A percentile compares a stretch with the other conserved stretches of the same genome.
phyloP scores from a whole-genome alignment of 257 asterid species.

The Jacaranda copaia region DNA sequence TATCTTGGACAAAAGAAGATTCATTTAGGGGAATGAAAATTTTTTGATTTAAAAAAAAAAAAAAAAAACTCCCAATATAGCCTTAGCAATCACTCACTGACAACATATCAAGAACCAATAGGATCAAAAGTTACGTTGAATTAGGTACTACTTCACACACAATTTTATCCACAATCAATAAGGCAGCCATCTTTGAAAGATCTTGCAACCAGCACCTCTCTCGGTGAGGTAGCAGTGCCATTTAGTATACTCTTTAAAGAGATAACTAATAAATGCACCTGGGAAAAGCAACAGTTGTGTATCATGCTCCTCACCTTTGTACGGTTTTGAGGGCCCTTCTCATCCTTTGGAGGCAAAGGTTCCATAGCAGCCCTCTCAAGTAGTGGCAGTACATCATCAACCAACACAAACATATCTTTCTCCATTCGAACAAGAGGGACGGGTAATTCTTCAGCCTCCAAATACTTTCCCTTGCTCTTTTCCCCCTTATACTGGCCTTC shows the following conservation, averaged over 20 bases:
- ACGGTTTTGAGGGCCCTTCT: conserved; percentile 96
- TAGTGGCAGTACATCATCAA: conserved; percentile 81
- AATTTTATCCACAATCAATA: background rate
- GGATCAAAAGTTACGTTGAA: background rate
- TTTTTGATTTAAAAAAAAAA: no score
- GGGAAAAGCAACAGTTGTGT: background rate
- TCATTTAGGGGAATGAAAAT: no score
- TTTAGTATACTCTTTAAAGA: background rate
- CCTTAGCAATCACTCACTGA: no score
- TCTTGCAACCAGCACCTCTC: conserved; percentile 14
- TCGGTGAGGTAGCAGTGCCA: background rate
- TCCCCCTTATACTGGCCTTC: conserved; percentile 77
- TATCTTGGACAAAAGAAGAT: no score
- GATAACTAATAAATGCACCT: background rate
- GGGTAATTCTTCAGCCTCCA: conserved; percentile 63
- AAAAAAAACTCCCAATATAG: no score
- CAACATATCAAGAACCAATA: background rate
- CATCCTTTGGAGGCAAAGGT: conserved; percentile 95
- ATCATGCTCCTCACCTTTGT: conserved; percentile 63
- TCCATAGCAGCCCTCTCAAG: conserved; percentile 92
- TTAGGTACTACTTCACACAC: background rate
- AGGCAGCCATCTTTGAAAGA: background rate
- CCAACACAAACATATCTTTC: conserved; percentile 76
- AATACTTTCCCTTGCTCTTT: conserved; percentile 62
- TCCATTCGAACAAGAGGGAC: conserved; percentile 72